Percentiles rank a stretch among this genome's conserved stretches.
These are phyloP conservation scores for Linnemannia exigua DNA, from an alignment of 192 early-diverging fungal genomes.

Conservation along the genomic window DNA sequence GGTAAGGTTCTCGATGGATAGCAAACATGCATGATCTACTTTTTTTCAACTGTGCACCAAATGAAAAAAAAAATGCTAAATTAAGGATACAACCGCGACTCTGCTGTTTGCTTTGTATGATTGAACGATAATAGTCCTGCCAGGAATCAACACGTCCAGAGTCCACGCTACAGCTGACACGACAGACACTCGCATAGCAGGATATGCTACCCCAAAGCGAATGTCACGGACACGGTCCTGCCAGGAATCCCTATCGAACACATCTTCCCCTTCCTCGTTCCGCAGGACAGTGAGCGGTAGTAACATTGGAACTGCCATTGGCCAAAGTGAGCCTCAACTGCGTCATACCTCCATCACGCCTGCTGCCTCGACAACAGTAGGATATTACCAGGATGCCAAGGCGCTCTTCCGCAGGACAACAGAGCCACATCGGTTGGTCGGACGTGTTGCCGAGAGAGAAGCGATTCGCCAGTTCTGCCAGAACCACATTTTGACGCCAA, in stretches of 20 bases:
- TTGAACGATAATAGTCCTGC: background rate
- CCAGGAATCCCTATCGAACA: background rate
- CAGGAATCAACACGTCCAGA: background rate
- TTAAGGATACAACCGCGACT: background rate
- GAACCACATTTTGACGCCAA: conserved; percentile 58
- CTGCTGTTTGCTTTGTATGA: background rate
- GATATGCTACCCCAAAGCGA: background rate
- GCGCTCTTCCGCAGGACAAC: conserved; percentile 71
- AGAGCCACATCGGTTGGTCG: conserved; percentile 71
- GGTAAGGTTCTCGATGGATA: conserved; percentile 2
- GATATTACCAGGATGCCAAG: conserved; percentile 68
- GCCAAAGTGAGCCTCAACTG: background rate
- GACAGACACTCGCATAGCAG: background rate
- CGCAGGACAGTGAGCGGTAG: background rate
- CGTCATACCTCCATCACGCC: background rate
- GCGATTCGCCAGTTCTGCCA: conserved; percentile 65
- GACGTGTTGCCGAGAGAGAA: conserved; percentile 68
- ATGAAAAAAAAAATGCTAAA: background rate
- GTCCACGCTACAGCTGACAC: background rate
- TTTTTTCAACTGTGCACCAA: background rate
- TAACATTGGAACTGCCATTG: background rate
- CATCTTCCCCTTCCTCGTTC: background rate
- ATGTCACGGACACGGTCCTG: background rate
- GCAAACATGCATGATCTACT: background rate
- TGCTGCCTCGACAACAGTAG: background rate